A percentile compares a stretch with the other conserved stretches of the same genome.
Conservation (phyloP, 306 rosid species). For the Vigna nakashimae region DNA sequence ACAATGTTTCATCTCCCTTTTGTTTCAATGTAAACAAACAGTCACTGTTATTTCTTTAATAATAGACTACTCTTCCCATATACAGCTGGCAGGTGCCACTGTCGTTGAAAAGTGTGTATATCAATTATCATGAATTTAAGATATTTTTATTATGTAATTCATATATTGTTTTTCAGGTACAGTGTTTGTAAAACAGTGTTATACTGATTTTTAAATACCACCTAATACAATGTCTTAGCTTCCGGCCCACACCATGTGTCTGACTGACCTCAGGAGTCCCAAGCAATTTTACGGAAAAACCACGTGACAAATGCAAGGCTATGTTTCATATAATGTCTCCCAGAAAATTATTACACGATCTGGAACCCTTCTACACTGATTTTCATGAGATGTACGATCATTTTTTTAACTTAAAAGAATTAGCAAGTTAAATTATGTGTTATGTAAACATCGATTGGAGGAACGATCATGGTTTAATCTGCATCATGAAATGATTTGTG, state of each 20-base stretch:
- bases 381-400: background rate
- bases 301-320: conserved; percentile 37
- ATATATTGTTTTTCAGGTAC: too few species aligned
- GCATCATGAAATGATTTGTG: background rate
- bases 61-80: background rate
- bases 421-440: background rate
- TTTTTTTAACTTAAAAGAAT: too few species aligned
- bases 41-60: conserved; percentile 9
- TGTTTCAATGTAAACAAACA: background rate
- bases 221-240: background rate
- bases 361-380: background rate
- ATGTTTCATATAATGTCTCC: conserved; percentile 20
- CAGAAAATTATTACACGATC: background rate
- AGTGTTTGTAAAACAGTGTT: background rate
- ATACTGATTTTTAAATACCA: background rate
- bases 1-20: background rate
- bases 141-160: background rate
- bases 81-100: conserved; percentile 22
- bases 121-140: conserved; percentile 25
- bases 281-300: conserved; percentile 21
- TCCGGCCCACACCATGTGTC: conserved; percentile 42
- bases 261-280: conserved; percentile 19
- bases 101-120: conserved; percentile 22
- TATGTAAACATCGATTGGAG: background rate
- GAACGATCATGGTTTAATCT: too few species aligned